Evolutionary conservation across 306 rosid genomes (phyloP).

Genomic region (Medicago arabica): DNA sequence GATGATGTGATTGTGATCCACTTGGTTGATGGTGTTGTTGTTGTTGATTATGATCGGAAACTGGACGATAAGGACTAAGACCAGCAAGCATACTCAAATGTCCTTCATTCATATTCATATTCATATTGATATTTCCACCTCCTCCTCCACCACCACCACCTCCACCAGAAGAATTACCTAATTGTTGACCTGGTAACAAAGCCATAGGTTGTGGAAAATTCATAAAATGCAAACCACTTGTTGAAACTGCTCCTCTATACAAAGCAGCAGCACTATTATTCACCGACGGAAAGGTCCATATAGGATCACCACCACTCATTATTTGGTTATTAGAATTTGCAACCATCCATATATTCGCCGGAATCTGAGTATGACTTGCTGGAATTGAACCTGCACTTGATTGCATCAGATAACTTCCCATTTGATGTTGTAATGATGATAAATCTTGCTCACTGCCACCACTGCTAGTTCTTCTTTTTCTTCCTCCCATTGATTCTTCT

Average conservation of each 20-base stretch:
- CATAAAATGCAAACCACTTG: conserved; percentile 91
- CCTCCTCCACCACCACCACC: conserved; percentile 23
- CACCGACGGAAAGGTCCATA: conserved; percentile 81
- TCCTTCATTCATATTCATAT: conserved; percentile 52
- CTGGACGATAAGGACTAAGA: conserved; percentile 68
- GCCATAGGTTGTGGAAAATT: conserved; percentile 81
- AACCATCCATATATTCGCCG: conserved; percentile 89
- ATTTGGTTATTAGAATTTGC: conserved; percentile 75
- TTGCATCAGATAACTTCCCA: conserved; percentile 75
- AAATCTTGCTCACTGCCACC: conserved; percentile 51
- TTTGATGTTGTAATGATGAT: conserved; percentile 58
- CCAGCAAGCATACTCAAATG: conserved; percentile 79
- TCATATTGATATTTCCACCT: conserved; percentile 38
- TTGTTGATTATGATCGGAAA: conserved; percentile 52
- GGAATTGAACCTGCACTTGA: conserved; percentile 66
- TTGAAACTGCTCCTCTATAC: conserved; percentile 74
- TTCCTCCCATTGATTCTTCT: conserved; percentile 60
- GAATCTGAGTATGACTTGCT: conserved; percentile 71
- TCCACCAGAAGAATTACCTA: conserved; percentile 29
- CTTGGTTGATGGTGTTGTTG: conserved; percentile 40
- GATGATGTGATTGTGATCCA: conserved; percentile 68
- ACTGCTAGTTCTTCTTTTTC: conserved; percentile 57
- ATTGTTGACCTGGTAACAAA: conserved; percentile 74
- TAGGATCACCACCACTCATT: conserved; percentile 90
- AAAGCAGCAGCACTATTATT: conserved; percentile 56